Conservation (phyloP, 116 monocot genomes). For the Posidonia oceanica region DNA sequence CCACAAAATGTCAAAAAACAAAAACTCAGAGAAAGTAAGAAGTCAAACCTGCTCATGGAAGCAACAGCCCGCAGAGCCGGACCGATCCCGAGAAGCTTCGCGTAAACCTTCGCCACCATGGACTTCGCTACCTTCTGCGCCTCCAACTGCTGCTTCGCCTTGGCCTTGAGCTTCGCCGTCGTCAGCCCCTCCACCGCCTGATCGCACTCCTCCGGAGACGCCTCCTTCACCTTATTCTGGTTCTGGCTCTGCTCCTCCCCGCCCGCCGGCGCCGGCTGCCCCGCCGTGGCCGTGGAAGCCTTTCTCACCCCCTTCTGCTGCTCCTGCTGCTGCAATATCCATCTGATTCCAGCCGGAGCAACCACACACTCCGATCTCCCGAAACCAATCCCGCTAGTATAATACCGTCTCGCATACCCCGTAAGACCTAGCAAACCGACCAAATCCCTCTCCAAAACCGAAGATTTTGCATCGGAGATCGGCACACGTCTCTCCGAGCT, state of each 20-base stretch:
- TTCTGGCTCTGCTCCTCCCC: conserved; percentile 24
- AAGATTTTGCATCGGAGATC: neutral
- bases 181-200: conserved; percentile 92
- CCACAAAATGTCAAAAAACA: neutral
- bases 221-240: conserved; percentile 52
- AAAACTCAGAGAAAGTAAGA: conserved; percentile 1
- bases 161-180: conserved; percentile 83
- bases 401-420: neutral
- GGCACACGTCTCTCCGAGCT: neutral
- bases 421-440: neutral
- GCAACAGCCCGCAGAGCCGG: conserved; percentile 83
- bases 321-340: conserved; percentile 1
- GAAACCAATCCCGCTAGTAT: neutral
- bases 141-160: conserved; percentile 66
- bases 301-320: neutral
- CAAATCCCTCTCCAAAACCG: neutral
- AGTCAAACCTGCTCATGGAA: conserved; percentile 86
- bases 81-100: conserved; percentile 71
- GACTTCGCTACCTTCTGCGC: conserved; percentile 38
- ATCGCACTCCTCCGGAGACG: conserved; percentile 96
- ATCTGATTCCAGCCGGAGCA: neutral
- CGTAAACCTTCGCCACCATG: conserved; percentile 50
- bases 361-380: neutral
- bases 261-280: neutral
- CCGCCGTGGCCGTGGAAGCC: neutral